Evolutionary conservation across 352 stramenopile species (phyloP), one percentile per base, ranked within the genome.

Genomic region (Globisporangium splendens): DNA sequence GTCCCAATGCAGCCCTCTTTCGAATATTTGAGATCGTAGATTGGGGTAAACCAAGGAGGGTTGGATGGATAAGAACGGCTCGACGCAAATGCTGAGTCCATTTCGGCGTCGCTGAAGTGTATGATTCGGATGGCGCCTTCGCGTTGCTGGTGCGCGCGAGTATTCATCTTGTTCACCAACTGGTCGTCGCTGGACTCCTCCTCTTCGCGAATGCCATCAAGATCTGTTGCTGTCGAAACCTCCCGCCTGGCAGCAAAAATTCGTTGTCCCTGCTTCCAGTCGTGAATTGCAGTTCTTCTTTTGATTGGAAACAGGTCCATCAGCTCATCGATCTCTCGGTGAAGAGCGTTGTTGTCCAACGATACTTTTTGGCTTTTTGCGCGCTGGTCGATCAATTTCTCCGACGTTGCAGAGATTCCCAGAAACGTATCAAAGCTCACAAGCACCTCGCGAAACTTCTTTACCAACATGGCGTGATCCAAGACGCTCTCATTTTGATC

Each of bases 341-440:
- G 50, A 11, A 56, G 17, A 8, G 38, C 50, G 35, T 56, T 24
- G n/a, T 39, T 46, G 18, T 15, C 12, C 20, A 56, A 22, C 13
- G 50, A 33, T 8, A 56, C 35, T 22, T 56, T 46, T 17, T 56
- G 50, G 20, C 35, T 56, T 21, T 47, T 56, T 18, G 18, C 14
- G 33, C 11, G 33, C 14, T 33, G 35, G 18, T 47, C 18, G 8
- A 56, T 20, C 1, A 35, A 56, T 20, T 17, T 38, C 18, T 46
- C 21, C 10, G 17, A 35, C 20, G 8, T 35, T 18, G 20, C 8
- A 35, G 28, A 1, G 28, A 35, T 46, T 2, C 50, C 31, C 18
- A 56, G 18, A 8, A 56, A 56, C 50, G 11, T 28, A 17, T 56
- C 21, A 10, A 56, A 33, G 10, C 21, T 46, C 35, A 56, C 12